Percentiles rank a stretch among this genome's conserved stretches.
Conservation (phyloP, 192 early-diverging fungal species). For the Lunasporangiospora selenospora region DNA sequence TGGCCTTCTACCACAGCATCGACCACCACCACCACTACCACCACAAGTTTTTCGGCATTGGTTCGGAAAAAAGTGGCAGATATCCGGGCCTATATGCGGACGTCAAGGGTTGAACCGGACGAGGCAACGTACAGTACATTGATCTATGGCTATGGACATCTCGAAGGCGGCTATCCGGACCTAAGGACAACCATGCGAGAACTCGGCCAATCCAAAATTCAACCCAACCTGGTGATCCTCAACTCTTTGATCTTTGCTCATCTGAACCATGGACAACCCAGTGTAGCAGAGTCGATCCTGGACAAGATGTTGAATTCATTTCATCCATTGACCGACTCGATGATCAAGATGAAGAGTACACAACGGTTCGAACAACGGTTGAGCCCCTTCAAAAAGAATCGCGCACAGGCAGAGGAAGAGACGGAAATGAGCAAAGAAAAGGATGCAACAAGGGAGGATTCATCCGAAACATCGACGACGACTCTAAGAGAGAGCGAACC, state of each 20-base stretch:
- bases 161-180: conserved; percentile 29
- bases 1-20: too few species aligned
- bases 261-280: conserved; percentile 27
- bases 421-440: too few species aligned
- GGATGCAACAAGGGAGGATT: too few species aligned
- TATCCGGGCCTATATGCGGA: conserved; percentile 20
- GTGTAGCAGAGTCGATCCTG: conserved; percentile 16
- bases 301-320: conserved; percentile 18
- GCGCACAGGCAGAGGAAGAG: too few species aligned
- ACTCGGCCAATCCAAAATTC: background rate
- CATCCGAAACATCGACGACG: too few species aligned
- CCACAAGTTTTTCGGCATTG: too few species aligned
- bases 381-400: too few species aligned
- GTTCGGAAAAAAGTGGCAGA: conserved; percentile 16
- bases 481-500: too few species aligned
- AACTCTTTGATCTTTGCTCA: conserved; percentile 35
- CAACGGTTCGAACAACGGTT: too few species aligned
- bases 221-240: conserved; percentile 22
- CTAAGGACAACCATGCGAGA: conserved; percentile 15
- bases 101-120: conserved; percentile 1
- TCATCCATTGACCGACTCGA: background rate
- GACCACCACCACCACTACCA: too few species aligned
- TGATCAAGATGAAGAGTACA: too few species aligned
- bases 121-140: conserved; percentile 24
- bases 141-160: conserved; percentile 34